Evolutionary conservation across 768 basidiomycete species (phyloP).

Genomic region (Hebeloma cylindrosporum): DNA sequence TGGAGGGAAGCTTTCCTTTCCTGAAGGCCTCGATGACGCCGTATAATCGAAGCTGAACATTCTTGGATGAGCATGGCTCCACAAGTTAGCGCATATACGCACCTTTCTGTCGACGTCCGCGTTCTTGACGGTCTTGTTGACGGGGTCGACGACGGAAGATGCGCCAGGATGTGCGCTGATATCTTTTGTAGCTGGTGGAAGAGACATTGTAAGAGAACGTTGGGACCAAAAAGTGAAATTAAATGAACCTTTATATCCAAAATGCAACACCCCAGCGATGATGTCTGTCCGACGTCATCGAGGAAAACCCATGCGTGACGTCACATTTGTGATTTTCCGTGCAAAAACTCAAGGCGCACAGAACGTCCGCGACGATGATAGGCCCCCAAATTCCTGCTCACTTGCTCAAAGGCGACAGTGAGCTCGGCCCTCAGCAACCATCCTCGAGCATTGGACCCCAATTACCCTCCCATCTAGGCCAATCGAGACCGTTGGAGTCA

Average conservation of each 20-base stretch:
- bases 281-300: too few relatives aligned
- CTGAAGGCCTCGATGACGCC: constrained; percentile 82
- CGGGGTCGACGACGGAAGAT: constrained; percentile 66
- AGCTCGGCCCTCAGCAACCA: neutral
- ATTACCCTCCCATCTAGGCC: constrained; percentile 21
- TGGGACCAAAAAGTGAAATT: neutral
- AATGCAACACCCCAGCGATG: too few relatives aligned
- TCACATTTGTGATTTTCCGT: too few relatives aligned
- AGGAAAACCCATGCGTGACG: too few relatives aligned
- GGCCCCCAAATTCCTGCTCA: constrained; percentile 32
- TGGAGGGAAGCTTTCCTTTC: constrained; percentile 75
- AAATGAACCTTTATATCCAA: neutral
- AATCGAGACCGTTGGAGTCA: constrained; percentile 4
- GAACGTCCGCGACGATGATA: constrained; percentile 9
- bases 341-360: too few relatives aligned
- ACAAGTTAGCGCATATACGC: neutral
- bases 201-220: constrained; percentile 51
- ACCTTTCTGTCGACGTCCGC: constrained; percentile 83
- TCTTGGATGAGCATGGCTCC: constrained; percentile 1
- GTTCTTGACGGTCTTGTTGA: constrained; percentile 57
- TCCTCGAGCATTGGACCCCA: constrained; percentile 7
- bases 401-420: constrained; percentile 6
- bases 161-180: constrained; percentile 55
- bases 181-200: constrained; percentile 62
- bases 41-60: constrained; percentile 63